Conservation (phyloP, 208 protist species). For the Sergeia podlipaevii region DNA sequence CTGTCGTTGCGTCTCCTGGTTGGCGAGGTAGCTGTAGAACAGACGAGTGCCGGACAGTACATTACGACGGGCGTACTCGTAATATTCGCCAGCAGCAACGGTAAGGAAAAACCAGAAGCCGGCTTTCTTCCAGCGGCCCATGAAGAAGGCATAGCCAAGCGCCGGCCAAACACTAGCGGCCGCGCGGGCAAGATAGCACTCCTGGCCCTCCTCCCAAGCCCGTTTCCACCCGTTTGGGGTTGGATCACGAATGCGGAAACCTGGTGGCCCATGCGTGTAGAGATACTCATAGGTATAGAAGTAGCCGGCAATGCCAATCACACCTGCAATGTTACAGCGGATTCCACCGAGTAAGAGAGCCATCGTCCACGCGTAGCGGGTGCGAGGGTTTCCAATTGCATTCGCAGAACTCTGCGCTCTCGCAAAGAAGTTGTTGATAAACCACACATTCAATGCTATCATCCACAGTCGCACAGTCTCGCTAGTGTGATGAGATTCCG, state of each 20-base stretch:
- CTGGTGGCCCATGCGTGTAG: constrained; percentile 74
- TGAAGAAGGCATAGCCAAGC: constrained; percentile 78
- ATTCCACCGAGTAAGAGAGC: constrained; percentile 44
- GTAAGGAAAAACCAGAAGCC: constrained; percentile 57
- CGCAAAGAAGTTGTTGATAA: constrained; percentile 52
- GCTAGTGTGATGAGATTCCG: constrained; percentile 65
- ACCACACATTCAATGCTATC: constrained; percentile 53
- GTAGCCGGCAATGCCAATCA: constrained; percentile 72
- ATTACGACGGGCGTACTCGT: constrained; percentile 73
- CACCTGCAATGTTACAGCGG: constrained; percentile 60
- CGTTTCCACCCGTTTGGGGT: constrained; percentile 64
- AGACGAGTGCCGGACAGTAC: constrained; percentile 54
- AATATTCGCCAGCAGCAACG: constrained; percentile 38
- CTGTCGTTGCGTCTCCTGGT: constrained; percentile 55
- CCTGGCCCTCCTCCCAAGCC: constrained; percentile 76
- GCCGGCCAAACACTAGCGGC: constrained; percentile 62
- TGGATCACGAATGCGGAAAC: constrained; percentile 71
- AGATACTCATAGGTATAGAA: constrained; percentile 89
- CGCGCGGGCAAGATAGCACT: constrained; percentile 51
- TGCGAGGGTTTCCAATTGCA: constrained; percentile 54
- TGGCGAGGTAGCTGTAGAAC: constrained; percentile 78
- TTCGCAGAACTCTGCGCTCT: constrained; percentile 31
- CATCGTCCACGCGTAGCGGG: constrained; percentile 55
- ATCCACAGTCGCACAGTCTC: constrained; percentile 72
- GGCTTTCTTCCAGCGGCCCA: constrained; percentile 70